Conservation (phyloP, 2,329 filamentous ascomycete species). For the Sclerotinia subarctica region DNA sequence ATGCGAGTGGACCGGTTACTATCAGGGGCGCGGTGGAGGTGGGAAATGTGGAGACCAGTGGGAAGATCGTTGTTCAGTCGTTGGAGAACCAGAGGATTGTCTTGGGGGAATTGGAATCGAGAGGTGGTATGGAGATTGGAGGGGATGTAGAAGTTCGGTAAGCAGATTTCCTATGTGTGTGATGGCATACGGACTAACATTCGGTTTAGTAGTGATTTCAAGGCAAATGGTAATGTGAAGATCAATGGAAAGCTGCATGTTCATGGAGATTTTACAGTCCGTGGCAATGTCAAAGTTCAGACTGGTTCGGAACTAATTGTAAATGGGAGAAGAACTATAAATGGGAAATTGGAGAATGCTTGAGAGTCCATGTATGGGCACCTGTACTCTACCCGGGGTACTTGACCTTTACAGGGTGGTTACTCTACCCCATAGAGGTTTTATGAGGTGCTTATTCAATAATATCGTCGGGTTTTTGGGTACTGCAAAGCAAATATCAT, state of each 20-base stretch:
- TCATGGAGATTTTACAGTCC: conserved; percentile 29
- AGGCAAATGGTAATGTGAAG: conserved; percentile 21
- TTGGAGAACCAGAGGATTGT: conserved; percentile 19
- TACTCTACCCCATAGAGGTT: too few relatives aligned
- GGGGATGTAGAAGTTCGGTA: conserved; percentile 24
- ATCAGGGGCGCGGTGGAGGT: conserved; percentile 11
- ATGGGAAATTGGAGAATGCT: conserved; percentile 27
- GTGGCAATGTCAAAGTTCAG: conserved; percentile 25
- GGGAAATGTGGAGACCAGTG: conserved; percentile 25
- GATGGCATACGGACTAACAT: neutral
- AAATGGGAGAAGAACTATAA: conserved; percentile 31
- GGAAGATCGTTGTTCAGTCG: conserved; percentile 23
- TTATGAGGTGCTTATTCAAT: too few relatives aligned
- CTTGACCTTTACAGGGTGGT: too few relatives aligned
- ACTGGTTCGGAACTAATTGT: conserved; percentile 27
- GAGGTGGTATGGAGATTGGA: conserved; percentile 7
- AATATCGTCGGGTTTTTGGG: too few relatives aligned
- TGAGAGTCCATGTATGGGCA: neutral
- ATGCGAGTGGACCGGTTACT: neutral
- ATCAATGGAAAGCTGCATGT: conserved; percentile 29
- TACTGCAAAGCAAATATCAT: too few relatives aligned
- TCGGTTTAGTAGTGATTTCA: conserved; percentile 22
- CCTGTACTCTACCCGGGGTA: too few relatives aligned
- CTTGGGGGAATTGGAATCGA: conserved; percentile 22
- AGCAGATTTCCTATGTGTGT: conserved; percentile 6